Percentiles rank a stretch among this genome's conserved stretches.
Conservation (phyloP, 2,329 filamentous ascomycete genomes). For the Xylaria sp. region DNA sequence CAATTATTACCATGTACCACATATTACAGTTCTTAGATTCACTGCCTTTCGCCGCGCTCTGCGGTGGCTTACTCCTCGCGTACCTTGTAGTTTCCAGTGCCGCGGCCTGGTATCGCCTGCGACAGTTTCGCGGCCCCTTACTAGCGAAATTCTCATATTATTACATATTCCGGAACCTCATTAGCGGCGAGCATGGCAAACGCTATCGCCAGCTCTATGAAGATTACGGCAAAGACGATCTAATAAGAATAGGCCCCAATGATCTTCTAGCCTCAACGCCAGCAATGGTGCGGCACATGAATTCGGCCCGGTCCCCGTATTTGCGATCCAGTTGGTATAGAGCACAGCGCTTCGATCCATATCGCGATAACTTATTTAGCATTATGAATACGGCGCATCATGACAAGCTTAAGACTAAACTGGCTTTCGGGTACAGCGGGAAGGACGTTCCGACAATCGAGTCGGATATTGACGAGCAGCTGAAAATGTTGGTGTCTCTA, state of each 20-base stretch:
- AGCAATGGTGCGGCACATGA: background rate
- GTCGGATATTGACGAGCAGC: background rate
- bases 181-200: background rate
- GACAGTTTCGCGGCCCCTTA: background rate
- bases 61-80: no score
- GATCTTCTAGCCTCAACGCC: background rate
- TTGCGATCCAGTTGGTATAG: background rate
- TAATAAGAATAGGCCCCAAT: background rate
- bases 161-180: background rate
- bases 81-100: no score
- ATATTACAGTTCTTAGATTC: no score
- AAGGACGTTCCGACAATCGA: background rate
- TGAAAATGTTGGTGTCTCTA: background rate
- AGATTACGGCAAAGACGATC: background rate
- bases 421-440: background rate
- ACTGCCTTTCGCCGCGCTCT: no score
- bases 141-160: background rate
- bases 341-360: background rate
- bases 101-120: background rate
- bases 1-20: no score
- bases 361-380: background rate
- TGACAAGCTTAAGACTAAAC: background rate
- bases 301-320: background rate
- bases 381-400: background rate
- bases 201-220: background rate